Evolutionary conservation across 345 rosid genomes (phyloP), one percentile per base, ranked within the genome.

Genomic region (Populus ilicifolia): DNA sequence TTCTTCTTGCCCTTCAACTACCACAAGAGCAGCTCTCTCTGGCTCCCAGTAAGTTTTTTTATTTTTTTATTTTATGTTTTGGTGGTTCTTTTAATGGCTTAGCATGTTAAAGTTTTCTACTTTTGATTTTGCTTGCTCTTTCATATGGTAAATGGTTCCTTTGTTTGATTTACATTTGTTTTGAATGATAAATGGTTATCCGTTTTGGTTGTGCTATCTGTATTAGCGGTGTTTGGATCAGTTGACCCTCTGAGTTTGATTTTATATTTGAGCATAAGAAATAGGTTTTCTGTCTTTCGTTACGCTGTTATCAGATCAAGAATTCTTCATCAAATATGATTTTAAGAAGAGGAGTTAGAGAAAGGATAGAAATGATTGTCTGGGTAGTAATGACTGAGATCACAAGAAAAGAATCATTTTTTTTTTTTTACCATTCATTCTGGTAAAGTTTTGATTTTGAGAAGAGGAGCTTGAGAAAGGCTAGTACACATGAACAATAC

Each of bases 1-100:
- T 43, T 54, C 80, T 70, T 70, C 38, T 36, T 70, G 46, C 62
- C 76, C 77, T 67, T 67, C 81, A 72, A 73, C 73, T 2, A 52
- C 77, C 48, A 21, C 68, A 25, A 66, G 81, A 73, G 67, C 77
- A 56, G 67, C 77, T 16, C 65, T 65, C 30, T 59, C 80, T 6
- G 59, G 46, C 9, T 5, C 77, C 30, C 73, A 35, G 81, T 79
- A 59, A 79, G 81, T 56, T 72, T 44, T 35, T 17, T 61, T 2
- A 9, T 64, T 5, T 23, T 14, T 18, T 52, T n/a, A 7, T n/a
- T n/a, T n/a, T n/a, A 18, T 71, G 25, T 20, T 59, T 72, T 23
- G 21, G 5, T 10, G 11, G 9, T 21, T 43, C 10, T 62, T 10
- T 33, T 50, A 16, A 7, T 25, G 44, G 0, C 7, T 39, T 59